A percentile compares a stretch with the other conserved stretches of the same genome.
These are phyloP conservation scores for Vitis riparia DNA, from an alignment of 164 flowering plant genomes.

Conservation along the genomic window DNA sequence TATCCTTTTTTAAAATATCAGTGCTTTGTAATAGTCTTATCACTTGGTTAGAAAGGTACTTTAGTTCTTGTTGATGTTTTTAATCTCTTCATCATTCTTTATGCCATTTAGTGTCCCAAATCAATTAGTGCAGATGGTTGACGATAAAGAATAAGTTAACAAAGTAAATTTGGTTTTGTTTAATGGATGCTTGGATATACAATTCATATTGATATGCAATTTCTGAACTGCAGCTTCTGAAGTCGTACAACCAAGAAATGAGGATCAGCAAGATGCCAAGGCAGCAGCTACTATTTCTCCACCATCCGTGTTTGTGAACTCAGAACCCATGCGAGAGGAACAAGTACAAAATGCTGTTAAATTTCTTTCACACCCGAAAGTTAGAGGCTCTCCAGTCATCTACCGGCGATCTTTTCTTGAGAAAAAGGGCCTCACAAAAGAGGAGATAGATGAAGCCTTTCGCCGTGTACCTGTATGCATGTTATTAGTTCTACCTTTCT, in stretches of 20 bases:
- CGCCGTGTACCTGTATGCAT: conserved; percentile 86
- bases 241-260: conserved; percentile 30
- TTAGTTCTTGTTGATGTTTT: too few relatives aligned
- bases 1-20: too few relatives aligned
- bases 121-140: too few relatives aligned
- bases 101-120: too few relatives aligned
- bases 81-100: too few relatives aligned
- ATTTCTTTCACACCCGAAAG: conserved; percentile 93
- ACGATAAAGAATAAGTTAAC: too few relatives aligned
- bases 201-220: not conserved
- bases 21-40: too few relatives aligned
- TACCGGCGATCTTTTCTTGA: conserved; percentile 93
- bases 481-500: not conserved
- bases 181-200: too few relatives aligned
- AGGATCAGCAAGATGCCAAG: conserved; percentile 34
- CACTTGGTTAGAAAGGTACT: too few relatives aligned
- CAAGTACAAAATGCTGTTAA: conserved; percentile 97
- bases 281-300: conserved; percentile 36
- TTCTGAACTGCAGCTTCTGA: conserved; percentile 38
- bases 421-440: conserved; percentile 93
- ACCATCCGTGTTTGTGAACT: conserved; percentile 77
- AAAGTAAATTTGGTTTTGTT: too few relatives aligned
- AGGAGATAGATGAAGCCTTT: conserved; percentile 99
- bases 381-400: conserved; percentile 87
- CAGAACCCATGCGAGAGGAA: conserved; percentile 94